Evolutionary conservation across 192 early-diverging fungal species (phyloP).

Genomic region (Fimicolochytrium jonesii): DNA sequence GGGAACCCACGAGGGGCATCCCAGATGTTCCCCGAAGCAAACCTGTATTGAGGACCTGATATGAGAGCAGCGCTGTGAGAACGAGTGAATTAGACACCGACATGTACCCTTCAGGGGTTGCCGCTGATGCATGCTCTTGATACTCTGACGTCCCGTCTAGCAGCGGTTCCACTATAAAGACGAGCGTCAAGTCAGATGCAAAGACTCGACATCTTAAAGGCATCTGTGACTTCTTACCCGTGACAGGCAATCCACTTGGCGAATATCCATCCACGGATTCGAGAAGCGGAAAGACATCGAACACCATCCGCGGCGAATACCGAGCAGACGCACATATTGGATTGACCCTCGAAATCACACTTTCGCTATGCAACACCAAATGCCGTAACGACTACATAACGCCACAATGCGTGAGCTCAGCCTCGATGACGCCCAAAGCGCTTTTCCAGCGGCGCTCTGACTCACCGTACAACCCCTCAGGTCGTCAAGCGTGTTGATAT

Average conservation of each 20-base stretch:
- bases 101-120: too few relatives aligned
- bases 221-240: neutral
- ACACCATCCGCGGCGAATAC: conserved; percentile 3
- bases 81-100: too few relatives aligned
- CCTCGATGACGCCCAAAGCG: neutral
- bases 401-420: neutral
- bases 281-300: conserved; percentile 15
- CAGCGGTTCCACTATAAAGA: too few relatives aligned
- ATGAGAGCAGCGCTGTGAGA: too few relatives aligned
- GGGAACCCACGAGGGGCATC: too few relatives aligned
- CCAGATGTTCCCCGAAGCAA: too few relatives aligned
- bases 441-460: neutral
- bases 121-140: too few relatives aligned
- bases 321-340: conserved; percentile 20
- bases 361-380: conserved; percentile 17
- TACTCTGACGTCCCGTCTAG: too few relatives aligned
- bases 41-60: too few relatives aligned
- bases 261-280: conserved; percentile 20
- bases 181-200: neutral
- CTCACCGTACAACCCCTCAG: conserved; percentile 26
- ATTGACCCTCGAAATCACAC: conserved; percentile 9
- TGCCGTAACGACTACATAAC: conserved; percentile 18
- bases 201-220: neutral
- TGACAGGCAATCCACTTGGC: neutral
- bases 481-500: conserved; percentile 25